Percentiles rank a stretch among this genome's conserved stretches.
Conservation (phyloP, 306 rosid species). For the Astragalus membranaceus region DNA sequence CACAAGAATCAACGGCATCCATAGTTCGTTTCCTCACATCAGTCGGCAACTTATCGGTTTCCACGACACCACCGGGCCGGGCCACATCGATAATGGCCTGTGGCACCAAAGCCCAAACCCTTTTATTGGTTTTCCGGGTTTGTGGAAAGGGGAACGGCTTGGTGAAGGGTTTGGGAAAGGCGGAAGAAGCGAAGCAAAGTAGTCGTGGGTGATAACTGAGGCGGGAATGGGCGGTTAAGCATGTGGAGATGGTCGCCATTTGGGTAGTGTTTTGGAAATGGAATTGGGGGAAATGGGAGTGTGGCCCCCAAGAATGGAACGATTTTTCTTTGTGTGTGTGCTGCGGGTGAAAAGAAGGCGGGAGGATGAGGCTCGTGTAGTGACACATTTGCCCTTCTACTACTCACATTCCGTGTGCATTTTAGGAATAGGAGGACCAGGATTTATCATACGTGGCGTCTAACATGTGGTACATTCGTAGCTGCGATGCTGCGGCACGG, state of each 20-base stretch:
- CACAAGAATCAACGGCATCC: constrained; percentile 82
- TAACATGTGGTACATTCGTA: too few species aligned
- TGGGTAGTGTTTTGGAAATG: background rate
- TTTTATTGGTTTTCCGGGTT: constrained; percentile 25
- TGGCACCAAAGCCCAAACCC: constrained; percentile 32
- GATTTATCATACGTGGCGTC: too few species aligned
- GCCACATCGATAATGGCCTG: constrained; percentile 46
- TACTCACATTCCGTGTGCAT: background rate
- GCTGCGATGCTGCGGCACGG: too few species aligned
- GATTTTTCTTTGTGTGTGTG: background rate
- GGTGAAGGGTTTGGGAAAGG: constrained; percentile 8
- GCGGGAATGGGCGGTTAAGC: constrained; percentile 49
- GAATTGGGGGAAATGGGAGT: background rate
- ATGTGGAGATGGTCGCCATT: constrained; percentile 69
- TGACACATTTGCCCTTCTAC: constrained; percentile 10
- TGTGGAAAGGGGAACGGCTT: constrained; percentile 16
- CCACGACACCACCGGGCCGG: constrained; percentile 63
- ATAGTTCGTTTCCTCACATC: constrained; percentile 86
- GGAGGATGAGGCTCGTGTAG: constrained; percentile 29
- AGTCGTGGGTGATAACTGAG: constrained; percentile 15
- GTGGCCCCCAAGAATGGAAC: background rate
- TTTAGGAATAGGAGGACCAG: too few species aligned
- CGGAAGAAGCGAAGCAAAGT: constrained; percentile 21
- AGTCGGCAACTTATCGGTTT: constrained; percentile 61
- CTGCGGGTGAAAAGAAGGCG: constrained; percentile 14